Conservation (phyloP, 352 stramenopile genomes). For the Globisporangium yorkense region DNA sequence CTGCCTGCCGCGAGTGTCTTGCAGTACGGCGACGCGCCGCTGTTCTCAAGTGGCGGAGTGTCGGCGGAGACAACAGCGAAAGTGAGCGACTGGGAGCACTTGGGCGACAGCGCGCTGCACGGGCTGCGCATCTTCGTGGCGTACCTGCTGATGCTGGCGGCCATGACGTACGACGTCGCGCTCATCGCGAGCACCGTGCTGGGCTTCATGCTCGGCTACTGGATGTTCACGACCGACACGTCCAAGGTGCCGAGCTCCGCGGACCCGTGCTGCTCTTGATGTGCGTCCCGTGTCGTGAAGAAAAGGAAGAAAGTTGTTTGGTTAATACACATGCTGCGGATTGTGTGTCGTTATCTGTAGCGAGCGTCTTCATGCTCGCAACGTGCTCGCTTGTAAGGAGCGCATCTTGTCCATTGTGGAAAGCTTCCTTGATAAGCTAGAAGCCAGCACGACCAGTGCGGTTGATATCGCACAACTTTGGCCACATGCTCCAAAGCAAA, state of each 20-base stretch:
- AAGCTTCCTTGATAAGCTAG: no score
- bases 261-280: conserved; percentile 59
- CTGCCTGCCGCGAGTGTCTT: conserved; percentile 5
- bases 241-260: conserved; percentile 61
- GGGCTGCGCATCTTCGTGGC: conserved; percentile 62
- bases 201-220: conserved; percentile 62
- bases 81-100: conserved; percentile 48
- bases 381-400: no score
- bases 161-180: conserved; percentile 74
- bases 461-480: no score
- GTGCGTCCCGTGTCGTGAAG: no score
- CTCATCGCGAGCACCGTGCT: conserved; percentile 57
- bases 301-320: no score
- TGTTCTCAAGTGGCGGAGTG: neutral
- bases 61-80: conserved; percentile 11
- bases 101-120: conserved; percentile 54
- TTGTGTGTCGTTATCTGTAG: neutral
- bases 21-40: neutral
- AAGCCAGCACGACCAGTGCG: no score
- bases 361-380: no score
- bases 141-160: conserved; percentile 76
- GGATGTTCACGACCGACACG: conserved; percentile 61
- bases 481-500: no score
- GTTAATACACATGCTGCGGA: neutral
- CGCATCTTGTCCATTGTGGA: no score